These are phyloP conservation scores for Penicillium canariense DNA, from an alignment of 495 filamentous ascomycete species.

Conservation along the genomic window DNA sequence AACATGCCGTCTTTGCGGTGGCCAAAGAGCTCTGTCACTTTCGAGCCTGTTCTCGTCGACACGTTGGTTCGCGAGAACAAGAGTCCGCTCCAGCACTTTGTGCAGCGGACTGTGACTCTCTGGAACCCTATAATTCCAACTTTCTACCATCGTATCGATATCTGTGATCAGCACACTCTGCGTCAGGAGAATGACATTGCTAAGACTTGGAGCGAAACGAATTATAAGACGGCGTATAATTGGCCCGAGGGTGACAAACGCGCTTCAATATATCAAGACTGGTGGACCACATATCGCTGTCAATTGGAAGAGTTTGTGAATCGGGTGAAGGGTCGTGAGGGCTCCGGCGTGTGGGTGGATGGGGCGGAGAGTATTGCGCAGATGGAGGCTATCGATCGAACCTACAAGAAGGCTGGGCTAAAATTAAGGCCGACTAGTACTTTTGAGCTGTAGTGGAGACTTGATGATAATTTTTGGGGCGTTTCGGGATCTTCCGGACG, in stretches of 20 bases:
- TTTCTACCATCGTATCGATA: conserved; percentile 52
- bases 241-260: conserved; percentile 39
- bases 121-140: conserved; percentile 37
- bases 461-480: no score
- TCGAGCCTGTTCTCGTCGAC: conserved; percentile 29
- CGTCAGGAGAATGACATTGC: conserved; percentile 27
- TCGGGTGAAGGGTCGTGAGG: conserved; percentile 41
- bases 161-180: conserved; percentile 43
- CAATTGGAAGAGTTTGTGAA: conserved; percentile 60
- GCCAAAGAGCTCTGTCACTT: conserved; percentile 27
- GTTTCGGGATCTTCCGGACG: background rate
- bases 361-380: conserved; percentile 50
- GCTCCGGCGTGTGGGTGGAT: conserved; percentile 48
- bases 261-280: conserved; percentile 8
- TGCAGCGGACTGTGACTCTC: conserved; percentile 42
- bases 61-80: conserved; percentile 24
- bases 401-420: conserved; percentile 49
- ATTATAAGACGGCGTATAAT: conserved; percentile 46
- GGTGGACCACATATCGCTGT: conserved; percentile 52
- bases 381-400: conserved; percentile 53
- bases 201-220: conserved; percentile 44
- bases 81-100: background rate
- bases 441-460: conserved; percentile 10
- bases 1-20: background rate
- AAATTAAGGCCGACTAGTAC: conserved; percentile 16